phyloP scores from a whole-genome alignment of 164 flowering plant genomes.

The Vitis rotundifolia region DNA sequence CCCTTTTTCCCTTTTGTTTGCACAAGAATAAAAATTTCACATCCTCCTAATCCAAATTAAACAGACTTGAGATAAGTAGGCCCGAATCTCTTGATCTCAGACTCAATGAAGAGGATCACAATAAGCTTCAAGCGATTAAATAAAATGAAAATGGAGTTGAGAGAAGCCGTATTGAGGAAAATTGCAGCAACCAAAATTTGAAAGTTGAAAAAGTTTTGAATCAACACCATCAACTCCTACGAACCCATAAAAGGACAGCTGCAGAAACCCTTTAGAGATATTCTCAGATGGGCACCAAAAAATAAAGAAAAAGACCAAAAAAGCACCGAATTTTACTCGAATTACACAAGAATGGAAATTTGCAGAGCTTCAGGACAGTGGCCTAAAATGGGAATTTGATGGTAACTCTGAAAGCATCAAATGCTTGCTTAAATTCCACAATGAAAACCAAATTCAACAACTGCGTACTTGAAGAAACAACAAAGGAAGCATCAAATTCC shows the following conservation, averaged over 20 bases:
- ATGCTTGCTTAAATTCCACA: conserved; percentile 39
- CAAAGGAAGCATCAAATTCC: conserved; percentile 43
- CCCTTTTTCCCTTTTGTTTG: conserved; percentile 49
- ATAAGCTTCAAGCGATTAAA: conserved; percentile 11
- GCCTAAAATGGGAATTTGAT: conserved; percentile 27
- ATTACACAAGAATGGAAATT: conserved; percentile 31
- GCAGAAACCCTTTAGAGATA: conserved; percentile 37
- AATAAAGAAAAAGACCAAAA: conserved; percentile 14
- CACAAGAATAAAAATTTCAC: conserved; percentile 15
- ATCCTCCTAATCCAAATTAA: conserved; percentile 14
- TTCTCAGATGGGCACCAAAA: conserved; percentile 32
- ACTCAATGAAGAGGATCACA: conserved; percentile 9
- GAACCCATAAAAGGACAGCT: conserved; percentile 21
- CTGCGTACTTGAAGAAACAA: conserved; percentile 46
- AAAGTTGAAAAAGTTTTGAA: conserved; percentile 23
- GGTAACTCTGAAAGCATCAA: conserved; percentile 42
- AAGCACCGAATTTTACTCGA: conserved; percentile 47
- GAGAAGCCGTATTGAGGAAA: conserved; percentile 10
- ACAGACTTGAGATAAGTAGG: conserved; percentile 19
- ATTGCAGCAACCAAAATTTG: neutral
- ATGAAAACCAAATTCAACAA: conserved; percentile 40
- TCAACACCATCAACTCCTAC: conserved; percentile 21
- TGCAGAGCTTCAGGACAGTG: conserved; percentile 20
- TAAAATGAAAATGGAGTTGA: conserved; percentile 3
- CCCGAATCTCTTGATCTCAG: conserved; percentile 10